Evolutionary conservation across 805 yeast genomes (phyloP).

Genomic region (Ascoidea asiatica): DNA sequence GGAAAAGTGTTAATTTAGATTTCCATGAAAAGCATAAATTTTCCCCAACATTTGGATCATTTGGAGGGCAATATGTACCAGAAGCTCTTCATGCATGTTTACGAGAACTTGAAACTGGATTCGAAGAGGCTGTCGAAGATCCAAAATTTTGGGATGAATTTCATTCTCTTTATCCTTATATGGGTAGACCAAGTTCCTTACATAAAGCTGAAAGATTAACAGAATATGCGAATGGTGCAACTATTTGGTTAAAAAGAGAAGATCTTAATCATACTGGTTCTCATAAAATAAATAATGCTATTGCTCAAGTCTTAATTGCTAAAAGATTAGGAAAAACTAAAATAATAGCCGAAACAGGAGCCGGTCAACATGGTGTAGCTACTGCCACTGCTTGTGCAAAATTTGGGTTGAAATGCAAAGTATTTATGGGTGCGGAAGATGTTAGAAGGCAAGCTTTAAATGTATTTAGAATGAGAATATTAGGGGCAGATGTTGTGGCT

Average conservation of each 20-base stretch:
- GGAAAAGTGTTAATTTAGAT: constrained; percentile 14
- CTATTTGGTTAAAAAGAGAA: constrained; percentile 96
- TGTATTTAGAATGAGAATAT: constrained; percentile 91
- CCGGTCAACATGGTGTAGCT: constrained; percentile 91
- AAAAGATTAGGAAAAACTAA: constrained; percentile 65
- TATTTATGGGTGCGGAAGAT: constrained; percentile 99
- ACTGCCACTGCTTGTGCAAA: constrained; percentile 89
- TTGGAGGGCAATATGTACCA: constrained; percentile 98
- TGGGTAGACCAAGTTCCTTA: constrained; percentile 91
- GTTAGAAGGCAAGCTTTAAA: constrained; percentile 96
- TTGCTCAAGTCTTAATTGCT: constrained; percentile 72
- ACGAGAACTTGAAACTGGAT: constrained; percentile 77
- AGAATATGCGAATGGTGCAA: constrained; percentile 86
- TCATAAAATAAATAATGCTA: constrained; percentile 74
- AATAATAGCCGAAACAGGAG: constrained; percentile 84
- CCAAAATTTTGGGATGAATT: constrained; percentile 91
- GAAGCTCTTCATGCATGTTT: constrained; percentile 90
- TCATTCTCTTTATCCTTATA: constrained; percentile 70
- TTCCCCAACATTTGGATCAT: constrained; percentile 78
- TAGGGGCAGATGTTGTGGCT: constrained; percentile 92
- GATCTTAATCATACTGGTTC: constrained; percentile 87
- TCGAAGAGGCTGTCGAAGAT: constrained; percentile 80
- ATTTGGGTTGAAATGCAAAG: constrained; percentile 86
- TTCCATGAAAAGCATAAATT: constrained; percentile 53
- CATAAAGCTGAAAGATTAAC: constrained; percentile 86